Evolutionary conservation across 2,329 filamentous ascomycete species (phyloP).

Genomic region (Diaporthe capsici): DNA sequence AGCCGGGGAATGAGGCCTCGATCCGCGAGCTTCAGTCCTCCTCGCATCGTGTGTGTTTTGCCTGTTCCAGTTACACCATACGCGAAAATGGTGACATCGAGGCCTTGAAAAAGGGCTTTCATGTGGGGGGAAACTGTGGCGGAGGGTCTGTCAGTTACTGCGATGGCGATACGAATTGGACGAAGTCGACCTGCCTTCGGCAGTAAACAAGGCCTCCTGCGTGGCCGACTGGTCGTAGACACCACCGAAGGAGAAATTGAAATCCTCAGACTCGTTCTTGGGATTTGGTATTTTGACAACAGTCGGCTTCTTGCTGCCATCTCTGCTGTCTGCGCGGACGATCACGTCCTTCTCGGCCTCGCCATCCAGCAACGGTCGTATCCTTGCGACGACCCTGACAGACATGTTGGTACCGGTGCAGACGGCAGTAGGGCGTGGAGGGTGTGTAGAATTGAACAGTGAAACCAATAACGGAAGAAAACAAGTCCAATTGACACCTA

Average conservation of each 20-base stretch:
- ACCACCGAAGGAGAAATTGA: slow-evolving; percentile 93
- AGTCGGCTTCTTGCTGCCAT: slow-evolving; percentile 72
- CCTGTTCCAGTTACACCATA: slow-evolving; percentile 95
- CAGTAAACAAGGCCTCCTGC: slow-evolving; percentile 90
- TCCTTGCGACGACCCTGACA: slow-evolving; percentile 90
- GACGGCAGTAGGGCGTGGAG: neutral
- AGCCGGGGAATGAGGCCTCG: slow-evolving; percentile 90
- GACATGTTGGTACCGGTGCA: slow-evolving; percentile 59
- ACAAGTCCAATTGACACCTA: neutral
- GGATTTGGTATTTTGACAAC: slow-evolving; percentile 93
- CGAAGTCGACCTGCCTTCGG: slow-evolving; percentile 78
- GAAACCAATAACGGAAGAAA: neutral
- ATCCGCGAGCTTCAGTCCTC: slow-evolving; percentile 87
- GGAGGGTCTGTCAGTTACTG: slow-evolving; percentile 39
- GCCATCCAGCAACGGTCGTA: slow-evolving; percentile 87
- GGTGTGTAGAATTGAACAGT: neutral
- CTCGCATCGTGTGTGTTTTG: slow-evolving; percentile 97
- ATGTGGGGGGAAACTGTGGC: slow-evolving; percentile 84
- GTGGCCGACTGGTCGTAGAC: slow-evolving; percentile 87
- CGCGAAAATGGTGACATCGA: slow-evolving; percentile 91
- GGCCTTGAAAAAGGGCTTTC: slow-evolving; percentile 91
- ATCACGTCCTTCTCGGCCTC: slow-evolving; percentile 92
- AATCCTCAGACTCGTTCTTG: slow-evolving; percentile 91
- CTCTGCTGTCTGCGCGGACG: slow-evolving; percentile 75
- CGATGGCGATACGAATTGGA: neutral